Evolutionary conservation across 352 stramenopile genomes (phyloP).

Genomic region (Pythium diclinum): DNA sequence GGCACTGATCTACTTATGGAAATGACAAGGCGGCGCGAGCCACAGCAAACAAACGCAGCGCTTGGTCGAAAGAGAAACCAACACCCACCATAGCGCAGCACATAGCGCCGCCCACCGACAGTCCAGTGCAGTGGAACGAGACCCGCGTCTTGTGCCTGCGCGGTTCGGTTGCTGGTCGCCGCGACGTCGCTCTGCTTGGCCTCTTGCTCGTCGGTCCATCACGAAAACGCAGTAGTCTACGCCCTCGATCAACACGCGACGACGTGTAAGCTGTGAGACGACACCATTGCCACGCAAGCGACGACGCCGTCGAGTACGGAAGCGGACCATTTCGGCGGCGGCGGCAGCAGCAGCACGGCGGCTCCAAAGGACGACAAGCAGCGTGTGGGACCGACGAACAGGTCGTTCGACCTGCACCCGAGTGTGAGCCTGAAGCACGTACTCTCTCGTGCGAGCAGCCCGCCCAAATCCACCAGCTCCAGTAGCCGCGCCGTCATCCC

Average conservation of each 20-base stretch:
- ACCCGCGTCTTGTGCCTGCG: neutral
- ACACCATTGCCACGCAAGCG: neutral
- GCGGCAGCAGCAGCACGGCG: neutral
- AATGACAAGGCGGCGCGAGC: neutral
- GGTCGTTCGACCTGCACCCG: neutral
- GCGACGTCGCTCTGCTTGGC: neutral
- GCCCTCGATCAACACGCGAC: neutral
- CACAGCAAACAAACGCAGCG: neutral
- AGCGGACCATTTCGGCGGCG: neutral
- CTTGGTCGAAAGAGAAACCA: conserved; percentile 4
- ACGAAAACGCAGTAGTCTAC: neutral
- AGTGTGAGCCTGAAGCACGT: conserved; percentile 5
- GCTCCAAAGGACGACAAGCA: neutral
- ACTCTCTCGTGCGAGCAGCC: neutral
- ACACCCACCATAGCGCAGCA: neutral
- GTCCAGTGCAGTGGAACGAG: neutral
- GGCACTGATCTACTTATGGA: neutral
- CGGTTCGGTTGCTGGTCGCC: neutral
- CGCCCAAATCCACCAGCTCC: conserved; percentile 2
- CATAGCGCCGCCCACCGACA: neutral
- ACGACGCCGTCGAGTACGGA: neutral
- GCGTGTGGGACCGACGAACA: neutral
- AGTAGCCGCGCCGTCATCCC: neutral
- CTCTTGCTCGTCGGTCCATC: neutral
- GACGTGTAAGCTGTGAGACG: neutral